These are phyloP conservation scores for Gelatoporia subvermispora DNA, from an alignment of 768 basidiomycete genomes.

Conservation along the genomic window DNA sequence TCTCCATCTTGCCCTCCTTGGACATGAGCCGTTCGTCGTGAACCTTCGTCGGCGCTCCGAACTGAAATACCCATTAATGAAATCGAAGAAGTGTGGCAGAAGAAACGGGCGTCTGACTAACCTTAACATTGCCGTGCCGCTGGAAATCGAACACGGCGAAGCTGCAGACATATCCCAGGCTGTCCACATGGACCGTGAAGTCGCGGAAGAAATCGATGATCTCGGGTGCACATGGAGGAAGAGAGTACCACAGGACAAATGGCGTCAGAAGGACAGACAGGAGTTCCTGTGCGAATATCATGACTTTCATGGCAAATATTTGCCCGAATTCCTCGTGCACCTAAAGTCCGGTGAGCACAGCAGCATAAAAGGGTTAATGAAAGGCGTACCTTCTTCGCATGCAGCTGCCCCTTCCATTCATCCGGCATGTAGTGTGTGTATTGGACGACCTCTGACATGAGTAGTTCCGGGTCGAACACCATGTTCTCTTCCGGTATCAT, in stretches of 20 bases:
- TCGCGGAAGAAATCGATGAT: constrained; percentile 98
- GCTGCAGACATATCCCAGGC: constrained; percentile 93
- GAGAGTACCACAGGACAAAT: constrained; percentile 88
- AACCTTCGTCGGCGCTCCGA: constrained; percentile 73
- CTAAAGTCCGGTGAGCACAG: constrained; percentile 31
- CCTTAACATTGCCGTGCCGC: constrained; percentile 88
- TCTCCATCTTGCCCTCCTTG: constrained; percentile 98
- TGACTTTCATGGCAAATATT: constrained; percentile 89
- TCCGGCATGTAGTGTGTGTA: constrained; percentile 97
- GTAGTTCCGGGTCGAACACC: constrained; percentile 89
- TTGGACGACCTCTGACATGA: constrained; percentile 88
- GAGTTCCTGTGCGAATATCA: constrained; percentile 84
- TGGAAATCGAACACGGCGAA: constrained; percentile 99
- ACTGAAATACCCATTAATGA: constrained; percentile 36
- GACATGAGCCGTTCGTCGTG: constrained; percentile 75
- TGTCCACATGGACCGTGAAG: constrained; percentile 95
- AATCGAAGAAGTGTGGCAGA: not conserved
- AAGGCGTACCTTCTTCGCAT: constrained; percentile 71
- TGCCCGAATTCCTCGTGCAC: constrained; percentile 89
- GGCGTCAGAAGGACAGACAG: constrained; percentile 91
- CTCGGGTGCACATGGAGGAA: constrained; percentile 83
- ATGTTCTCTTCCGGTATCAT: constrained; percentile 95
- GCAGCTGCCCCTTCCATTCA: constrained; percentile 84
- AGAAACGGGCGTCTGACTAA: constrained; percentile 24
- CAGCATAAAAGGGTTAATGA: not conserved